phyloP scores from a whole-genome alignment of 305 asterid genomes.

The Fraxinus platypoda region DNA sequence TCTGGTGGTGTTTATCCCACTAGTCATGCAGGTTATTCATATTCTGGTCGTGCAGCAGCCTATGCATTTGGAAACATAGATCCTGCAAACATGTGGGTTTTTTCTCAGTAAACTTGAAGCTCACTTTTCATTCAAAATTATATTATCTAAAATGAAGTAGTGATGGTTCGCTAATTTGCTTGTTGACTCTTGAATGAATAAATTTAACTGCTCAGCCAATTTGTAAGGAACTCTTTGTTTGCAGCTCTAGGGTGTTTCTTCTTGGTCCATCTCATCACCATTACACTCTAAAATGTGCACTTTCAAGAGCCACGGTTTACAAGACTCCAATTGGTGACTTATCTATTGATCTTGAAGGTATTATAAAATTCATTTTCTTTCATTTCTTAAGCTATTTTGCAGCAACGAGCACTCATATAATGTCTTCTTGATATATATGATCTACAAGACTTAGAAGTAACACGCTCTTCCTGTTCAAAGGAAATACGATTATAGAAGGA shows the following conservation, averaged over 20 bases:
- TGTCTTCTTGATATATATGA: neutral
- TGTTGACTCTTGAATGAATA: constrained; percentile 1
- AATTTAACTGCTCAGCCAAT: constrained; percentile 7
- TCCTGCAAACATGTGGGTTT: constrained; percentile 68
- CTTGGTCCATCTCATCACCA: constrained; percentile 98
- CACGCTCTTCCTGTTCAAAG: neutral
- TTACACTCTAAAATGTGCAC: constrained; percentile 91
- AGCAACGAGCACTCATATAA: neutral
- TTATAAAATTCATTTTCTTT: neutral
- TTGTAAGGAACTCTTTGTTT: constrained; percentile 21
- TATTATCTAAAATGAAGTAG: neutral
- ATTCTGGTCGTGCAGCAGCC: constrained; percentile 98
- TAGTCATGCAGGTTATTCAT: constrained; percentile 99
- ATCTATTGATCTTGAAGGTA: constrained; percentile 92
- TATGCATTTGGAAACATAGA: constrained; percentile 94
- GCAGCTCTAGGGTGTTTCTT: constrained; percentile 89
- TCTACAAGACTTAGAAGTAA: neutral
- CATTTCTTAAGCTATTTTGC: neutral
- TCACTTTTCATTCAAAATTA: neutral
- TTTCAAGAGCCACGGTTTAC: constrained; percentile 78
- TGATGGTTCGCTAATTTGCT: neutral
- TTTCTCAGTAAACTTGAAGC: neutral
- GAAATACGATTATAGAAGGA: neutral
- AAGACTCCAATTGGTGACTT: constrained; percentile 96
- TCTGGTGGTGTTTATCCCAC: constrained; percentile 29